Evolutionary conservation across 176 grass and related monocot species (phyloP), one percentile per base, ranked within the genome.

Genomic region (Bromus sterilis): DNA sequence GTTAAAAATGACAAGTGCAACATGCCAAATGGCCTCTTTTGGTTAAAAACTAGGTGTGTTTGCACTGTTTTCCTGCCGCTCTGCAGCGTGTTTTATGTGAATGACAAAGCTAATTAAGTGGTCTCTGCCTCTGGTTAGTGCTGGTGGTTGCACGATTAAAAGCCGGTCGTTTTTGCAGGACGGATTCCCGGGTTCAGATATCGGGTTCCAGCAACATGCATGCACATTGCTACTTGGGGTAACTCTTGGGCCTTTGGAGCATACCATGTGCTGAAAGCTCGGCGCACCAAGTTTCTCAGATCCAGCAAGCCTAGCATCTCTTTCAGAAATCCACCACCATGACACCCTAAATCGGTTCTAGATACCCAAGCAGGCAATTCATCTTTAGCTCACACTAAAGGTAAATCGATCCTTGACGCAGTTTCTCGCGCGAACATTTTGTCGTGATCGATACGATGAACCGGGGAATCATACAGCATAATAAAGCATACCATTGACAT

Each of bases 21-120:
- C 16, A 33, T 23, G 72, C 49, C 79, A 82, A 63, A 62, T 62
- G 31, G 39, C 24, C 41, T 61, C 11, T 82, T 81, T 87, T 12
- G 39, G 21, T 81, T 26, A 69, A 11, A 18, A 46, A 30, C 29
- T 32, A 32, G 59, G 28, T 63, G 15, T 14, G 29, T 32, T 63
- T 60, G 26, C 18, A 5, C 68, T 46, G 25, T 8, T 73, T 76
- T 69, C 68, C 23, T 80, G 66, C 18, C 6, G 18, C 44, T 65
- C 56, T 29, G 30, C 36, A 37, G 29, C 78, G 57, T n/a, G 20
- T 4, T 68, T 70, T 56, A 23, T 4, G 76, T 53, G n/a, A 71
- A 23, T 71, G 9, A 1, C 5, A 24, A 25, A 21, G 2, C 3
- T 53, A 25, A 37, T 74, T 20, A 58, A 71, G 59, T 66, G 20